Conservation (phyloP, 1,284 basidiomycete species). For the Moesziomyces aphidis region DNA sequence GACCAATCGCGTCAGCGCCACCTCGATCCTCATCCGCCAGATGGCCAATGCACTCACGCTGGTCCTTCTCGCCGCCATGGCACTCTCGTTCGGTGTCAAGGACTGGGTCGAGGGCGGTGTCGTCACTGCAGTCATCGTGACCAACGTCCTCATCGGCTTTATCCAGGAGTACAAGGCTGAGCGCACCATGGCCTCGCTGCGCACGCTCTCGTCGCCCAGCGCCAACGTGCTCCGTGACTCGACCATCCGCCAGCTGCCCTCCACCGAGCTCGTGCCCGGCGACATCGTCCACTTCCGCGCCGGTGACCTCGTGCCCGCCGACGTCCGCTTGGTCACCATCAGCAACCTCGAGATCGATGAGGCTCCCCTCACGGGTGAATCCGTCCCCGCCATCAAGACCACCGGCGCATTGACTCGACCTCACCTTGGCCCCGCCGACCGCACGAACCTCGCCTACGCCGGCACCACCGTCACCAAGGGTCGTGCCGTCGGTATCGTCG, state of each 20-base stretch:
- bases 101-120: conserved; percentile 77
- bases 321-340: conserved; percentile 57
- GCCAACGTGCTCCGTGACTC: conserved; percentile 51
- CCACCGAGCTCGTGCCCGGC: conserved; percentile 66
- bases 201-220: conserved; percentile 58
- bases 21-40: conserved; percentile 59
- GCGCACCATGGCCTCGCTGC: conserved; percentile 61
- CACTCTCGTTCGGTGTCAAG: conserved; percentile 72
- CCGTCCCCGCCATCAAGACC: conserved; percentile 58
- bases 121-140: conserved; percentile 73
- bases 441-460: conserved; percentile 57
- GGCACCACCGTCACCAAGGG: conserved; percentile 63
- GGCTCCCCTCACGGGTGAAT: conserved; percentile 61
- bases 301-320: conserved; percentile 59
- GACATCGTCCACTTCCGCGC: conserved; percentile 71
- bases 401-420: conserved; percentile 42
- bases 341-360: conserved; percentile 63
- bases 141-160: conserved; percentile 62
- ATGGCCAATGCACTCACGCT: conserved; percentile 62
- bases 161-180: conserved; percentile 63
- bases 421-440: conserved; percentile 51
- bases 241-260: conserved; percentile 31
- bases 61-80: conserved; percentile 73
- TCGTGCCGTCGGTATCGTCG: conserved; percentile 55
- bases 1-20: conserved; percentile 50